Conservation (phyloP, 2,329 filamentous ascomycete species). For the Penicillium decumbens region DNA sequence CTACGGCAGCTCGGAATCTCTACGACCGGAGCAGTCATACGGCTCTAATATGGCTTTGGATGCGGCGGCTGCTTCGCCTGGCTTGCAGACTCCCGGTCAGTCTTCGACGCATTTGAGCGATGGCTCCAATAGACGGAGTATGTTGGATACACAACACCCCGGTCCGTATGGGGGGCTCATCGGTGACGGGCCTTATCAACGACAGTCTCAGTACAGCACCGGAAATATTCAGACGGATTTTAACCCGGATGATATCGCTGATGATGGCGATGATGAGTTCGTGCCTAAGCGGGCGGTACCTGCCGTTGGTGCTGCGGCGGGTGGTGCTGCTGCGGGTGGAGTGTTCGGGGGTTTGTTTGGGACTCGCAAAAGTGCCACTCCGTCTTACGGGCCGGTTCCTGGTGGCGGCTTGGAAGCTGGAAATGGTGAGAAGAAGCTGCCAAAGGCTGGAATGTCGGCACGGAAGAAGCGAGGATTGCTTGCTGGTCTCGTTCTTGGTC, state of each 20-base stretch:
- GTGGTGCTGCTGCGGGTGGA: constrained; percentile 42
- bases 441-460: constrained; percentile 57
- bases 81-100: constrained; percentile 31
- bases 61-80: constrained; percentile 31
- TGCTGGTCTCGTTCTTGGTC: constrained; percentile 60
- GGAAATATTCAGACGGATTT: constrained; percentile 51
- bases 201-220: constrained; percentile 52
- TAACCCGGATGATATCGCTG: constrained; percentile 73
- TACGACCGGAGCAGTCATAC: constrained; percentile 38
- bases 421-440: constrained; percentile 57
- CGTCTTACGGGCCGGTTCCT: constrained; percentile 55
- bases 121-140: constrained; percentile 47
- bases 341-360: constrained; percentile 45
- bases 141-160: constrained; percentile 41
- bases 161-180: constrained; percentile 38
- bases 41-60: constrained; percentile 37
- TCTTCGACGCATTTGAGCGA: constrained; percentile 30
- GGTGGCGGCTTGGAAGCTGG: constrained; percentile 27
- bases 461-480: constrained; percentile 67
- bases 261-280: constrained; percentile 84
- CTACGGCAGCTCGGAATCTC: constrained; percentile 22
- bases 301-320: constrained; percentile 45
- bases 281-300: constrained; percentile 44
- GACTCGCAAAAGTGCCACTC: constrained; percentile 39
- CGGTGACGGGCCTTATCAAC: constrained; percentile 63